phyloP scores from a whole-genome alignment of 129 eudicot genomes.

The Centella asiatica region DNA sequence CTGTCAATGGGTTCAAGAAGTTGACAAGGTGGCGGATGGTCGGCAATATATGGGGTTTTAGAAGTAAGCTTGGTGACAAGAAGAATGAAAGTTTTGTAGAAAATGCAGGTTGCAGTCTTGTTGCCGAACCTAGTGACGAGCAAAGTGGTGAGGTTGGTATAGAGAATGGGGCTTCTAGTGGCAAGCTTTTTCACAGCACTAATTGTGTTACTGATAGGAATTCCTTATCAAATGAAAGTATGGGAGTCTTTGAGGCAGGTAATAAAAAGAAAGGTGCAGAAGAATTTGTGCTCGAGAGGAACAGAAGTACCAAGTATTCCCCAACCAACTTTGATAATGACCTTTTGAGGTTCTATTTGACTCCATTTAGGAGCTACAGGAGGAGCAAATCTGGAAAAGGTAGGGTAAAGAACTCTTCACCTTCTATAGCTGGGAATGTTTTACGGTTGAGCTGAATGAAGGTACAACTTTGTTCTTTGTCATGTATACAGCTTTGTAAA shows the following conservation, averaged over 20 bases:
- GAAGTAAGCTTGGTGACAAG: conserved; percentile 26
- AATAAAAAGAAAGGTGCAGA: conserved; percentile 28
- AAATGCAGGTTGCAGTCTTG: conserved; percentile 9
- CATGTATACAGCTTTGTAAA: conserved; percentile 31
- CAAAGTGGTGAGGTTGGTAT: conserved; percentile 24
- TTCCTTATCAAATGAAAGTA: conserved; percentile 17
- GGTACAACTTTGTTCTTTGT: conserved; percentile 21
- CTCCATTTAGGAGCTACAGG: conserved; percentile 68
- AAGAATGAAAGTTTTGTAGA: conserved; percentile 18
- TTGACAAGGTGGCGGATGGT: conserved; percentile 53
- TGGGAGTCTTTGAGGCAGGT: conserved; percentile 18
- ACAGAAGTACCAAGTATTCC: conserved; percentile 36
- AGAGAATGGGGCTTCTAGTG: conserved; percentile 16
- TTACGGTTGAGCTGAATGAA: conserved; percentile 49
- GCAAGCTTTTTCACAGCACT: conserved; percentile 43
- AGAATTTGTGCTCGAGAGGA: conserved; percentile 41
- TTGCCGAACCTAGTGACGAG: conserved; percentile 20
- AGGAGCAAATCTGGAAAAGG: conserved; percentile 48
- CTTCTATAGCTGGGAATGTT: conserved; percentile 33
- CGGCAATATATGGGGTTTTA: conserved; percentile 45
- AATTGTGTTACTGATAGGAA: conserved; percentile 45
- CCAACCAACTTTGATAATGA: conserved; percentile 47
- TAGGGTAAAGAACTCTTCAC: conserved; percentile 32
- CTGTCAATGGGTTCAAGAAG: conserved; percentile 40
- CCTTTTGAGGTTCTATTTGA: conserved; percentile 39